These are phyloP conservation scores for Penicillium sp. DNA, from an alignment of 2,329 filamentous ascomycete genomes.

Conservation along the genomic window DNA sequence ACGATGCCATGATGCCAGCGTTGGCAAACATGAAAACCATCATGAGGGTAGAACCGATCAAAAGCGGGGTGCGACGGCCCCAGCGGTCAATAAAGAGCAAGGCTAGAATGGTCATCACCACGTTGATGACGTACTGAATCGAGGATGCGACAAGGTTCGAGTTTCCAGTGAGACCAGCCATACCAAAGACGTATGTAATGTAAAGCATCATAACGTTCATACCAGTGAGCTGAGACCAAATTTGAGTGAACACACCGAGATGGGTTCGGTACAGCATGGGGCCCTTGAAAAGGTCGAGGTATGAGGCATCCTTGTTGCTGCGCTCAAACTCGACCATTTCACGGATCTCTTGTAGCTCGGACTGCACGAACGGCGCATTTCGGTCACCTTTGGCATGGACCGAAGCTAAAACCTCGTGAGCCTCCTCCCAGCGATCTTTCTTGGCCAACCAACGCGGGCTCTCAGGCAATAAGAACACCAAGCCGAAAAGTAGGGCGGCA, in stretches of 20 bases:
- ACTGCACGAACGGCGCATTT: conserved; percentile 62
- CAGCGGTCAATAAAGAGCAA: conserved; percentile 73
- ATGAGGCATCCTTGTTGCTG: conserved; percentile 65
- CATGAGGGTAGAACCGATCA: conserved; percentile 66
- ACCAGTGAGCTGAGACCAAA: conserved; percentile 72
- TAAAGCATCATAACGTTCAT: conserved; percentile 77
- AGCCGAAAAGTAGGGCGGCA: conserved; percentile 56
- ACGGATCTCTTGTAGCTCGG: conserved; percentile 70
- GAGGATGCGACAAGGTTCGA: conserved; percentile 63
- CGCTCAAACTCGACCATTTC: conserved; percentile 71
- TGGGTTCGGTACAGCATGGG: conserved; percentile 70
- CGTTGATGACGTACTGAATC: conserved; percentile 77
- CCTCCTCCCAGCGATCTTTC: conserved; percentile 58
- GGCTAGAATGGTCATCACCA: conserved; percentile 72
- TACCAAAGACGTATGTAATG: conserved; percentile 63
- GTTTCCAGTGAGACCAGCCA: conserved; percentile 62
- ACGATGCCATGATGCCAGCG: conserved; percentile 39
- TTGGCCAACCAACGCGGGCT: conserved; percentile 63
- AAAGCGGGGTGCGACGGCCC: conserved; percentile 67
- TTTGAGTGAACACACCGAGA: conserved; percentile 69
- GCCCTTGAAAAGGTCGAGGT: conserved; percentile 68
- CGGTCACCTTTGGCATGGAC: conserved; percentile 65
- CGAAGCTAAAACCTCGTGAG: conserved; percentile 48
- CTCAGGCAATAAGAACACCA: conserved; percentile 52
- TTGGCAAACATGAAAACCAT: conserved; percentile 42